phyloP scores from a whole-genome alignment of 768 basidiomycete genomes.

The Mycena filopes region DNA sequence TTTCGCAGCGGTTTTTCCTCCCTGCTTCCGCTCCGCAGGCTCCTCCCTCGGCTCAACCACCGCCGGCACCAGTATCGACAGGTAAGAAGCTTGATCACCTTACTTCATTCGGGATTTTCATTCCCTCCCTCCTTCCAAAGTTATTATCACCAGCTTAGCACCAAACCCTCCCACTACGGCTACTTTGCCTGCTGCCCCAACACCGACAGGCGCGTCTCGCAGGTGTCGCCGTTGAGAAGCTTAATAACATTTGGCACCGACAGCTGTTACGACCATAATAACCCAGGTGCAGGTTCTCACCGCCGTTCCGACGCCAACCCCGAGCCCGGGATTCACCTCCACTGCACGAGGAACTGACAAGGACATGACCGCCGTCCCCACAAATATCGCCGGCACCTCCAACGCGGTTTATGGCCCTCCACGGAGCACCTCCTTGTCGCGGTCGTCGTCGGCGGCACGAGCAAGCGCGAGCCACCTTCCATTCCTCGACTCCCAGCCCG shows the following conservation, averaged over 20 bases:
- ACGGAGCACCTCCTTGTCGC: constrained; percentile 20
- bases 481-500: constrained; percentile 8
- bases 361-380: constrained; percentile 2
- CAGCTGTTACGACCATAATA: constrained; percentile 31
- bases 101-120: constrained; percentile 18
- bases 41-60: constrained; percentile 13
- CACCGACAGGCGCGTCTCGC: constrained; percentile 17
- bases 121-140: constrained; percentile 10
- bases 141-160: constrained; percentile 26
- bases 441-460: constrained; percentile 20
- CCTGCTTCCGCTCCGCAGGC: constrained; percentile 22
- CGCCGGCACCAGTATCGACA: constrained; percentile 13
- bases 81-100: constrained; percentile 17
- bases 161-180: constrained; percentile 5
- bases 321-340: background rate
- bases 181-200: background rate
- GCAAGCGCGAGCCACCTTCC: constrained; percentile 17
- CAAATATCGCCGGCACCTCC: background rate
- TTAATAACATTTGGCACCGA: constrained; percentile 19
- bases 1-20: constrained; percentile 15
- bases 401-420: background rate
- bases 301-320: constrained; percentile 13
- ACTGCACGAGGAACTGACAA: constrained; percentile 2
- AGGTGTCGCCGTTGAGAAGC: background rate
- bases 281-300: constrained; percentile 18